Base-by-base conservation (phyloP, 2,329 filamentous ascomycete genomes). In the Paracoccidioides lutzii region DNA sequence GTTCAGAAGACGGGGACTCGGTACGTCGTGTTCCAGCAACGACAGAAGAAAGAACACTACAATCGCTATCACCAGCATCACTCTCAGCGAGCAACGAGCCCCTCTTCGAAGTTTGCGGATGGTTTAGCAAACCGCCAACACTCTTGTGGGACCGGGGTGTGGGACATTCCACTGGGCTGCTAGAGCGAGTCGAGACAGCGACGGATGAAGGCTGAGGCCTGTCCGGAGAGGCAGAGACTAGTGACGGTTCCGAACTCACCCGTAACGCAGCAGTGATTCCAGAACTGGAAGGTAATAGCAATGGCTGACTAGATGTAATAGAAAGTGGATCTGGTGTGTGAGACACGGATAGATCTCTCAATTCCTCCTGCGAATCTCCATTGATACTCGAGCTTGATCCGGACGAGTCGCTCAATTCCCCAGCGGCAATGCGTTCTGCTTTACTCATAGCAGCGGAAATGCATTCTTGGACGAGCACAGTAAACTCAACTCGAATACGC, bases 391-490 rank as follows among this genome's bases (percentile, higher is more conserved):
- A 52, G 15, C 32, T 22, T 48, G 81, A 81, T 32, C 79, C 75
- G 14, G 79, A 76, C 0, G 88, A 91, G 65, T 94, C 90, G 60
- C 86, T 91, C 14, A 94, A 74, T 53, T 90, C 83, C 9, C 91
- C 91, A 45, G 88, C 84, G 48, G 89, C 89, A 62, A 96, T 91
- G 52, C 85, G 85, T 55, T 88, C 87, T 54, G 93, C 90, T 71
- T 97, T 96, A 61, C 81, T 82, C 71, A 97, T 80, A 7, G 93
- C 93, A 59, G 89, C 90, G 58, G 94, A 85, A 53, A 98, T 95
- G 67, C 93, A 98, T 64, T 96, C 89, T 65, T 97, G 89, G 2
- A 98, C 91, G 57, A 96, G 78, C 32, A 94, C 81, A 33, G 91
- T 87, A 65, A 96, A 95, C 65, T 98, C 93, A 49, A 96, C 81